phyloP scores from a whole-genome alignment of 768 basidiomycete species.

The Leccinum obscurum region DNA sequence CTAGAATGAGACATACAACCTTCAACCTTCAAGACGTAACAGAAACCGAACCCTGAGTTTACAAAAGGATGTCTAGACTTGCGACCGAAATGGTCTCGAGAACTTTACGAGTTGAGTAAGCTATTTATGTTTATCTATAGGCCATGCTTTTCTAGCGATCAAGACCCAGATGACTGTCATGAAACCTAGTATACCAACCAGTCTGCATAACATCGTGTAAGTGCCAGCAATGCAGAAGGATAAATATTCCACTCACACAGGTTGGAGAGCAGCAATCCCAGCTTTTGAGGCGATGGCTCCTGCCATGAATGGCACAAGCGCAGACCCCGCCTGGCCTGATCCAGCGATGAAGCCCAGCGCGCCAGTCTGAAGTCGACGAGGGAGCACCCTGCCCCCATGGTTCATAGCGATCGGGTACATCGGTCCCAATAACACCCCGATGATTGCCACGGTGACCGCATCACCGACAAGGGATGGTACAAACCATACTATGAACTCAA shows the following conservation, averaged over 20 bases:
- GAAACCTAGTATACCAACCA: conserved; percentile 39
- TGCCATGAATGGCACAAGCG: conserved; percentile 51
- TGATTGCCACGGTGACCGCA: conserved; percentile 60
- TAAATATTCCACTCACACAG: conserved; percentile 40
- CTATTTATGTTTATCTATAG: conserved; percentile 2
- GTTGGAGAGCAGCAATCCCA: conserved; percentile 48
- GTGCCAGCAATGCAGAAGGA: neutral
- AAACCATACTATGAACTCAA: conserved; percentile 71
- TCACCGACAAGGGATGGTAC: conserved; percentile 64
- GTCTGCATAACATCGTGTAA: conserved; percentile 6
- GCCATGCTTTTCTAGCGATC: conserved; percentile 30
- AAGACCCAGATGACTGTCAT: conserved; percentile 42
- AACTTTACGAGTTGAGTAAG: neutral
- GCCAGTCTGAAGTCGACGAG: conserved; percentile 35
- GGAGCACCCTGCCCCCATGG: conserved; percentile 37
- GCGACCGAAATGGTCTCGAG: neutral
- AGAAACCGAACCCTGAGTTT: neutral
- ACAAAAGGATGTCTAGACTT: neutral
- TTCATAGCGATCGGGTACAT: conserved; percentile 61
- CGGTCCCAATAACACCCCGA: conserved; percentile 73
- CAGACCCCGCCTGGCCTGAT: conserved; percentile 51
- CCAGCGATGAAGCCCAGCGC: conserved; percentile 54
- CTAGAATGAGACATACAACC: neutral
- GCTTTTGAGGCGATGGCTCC: conserved; percentile 42
- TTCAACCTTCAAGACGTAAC: neutral